These are phyloP conservation scores for Murraya paniculata DNA, from an alignment of 345 rosid species.

Conservation along the genomic window DNA sequence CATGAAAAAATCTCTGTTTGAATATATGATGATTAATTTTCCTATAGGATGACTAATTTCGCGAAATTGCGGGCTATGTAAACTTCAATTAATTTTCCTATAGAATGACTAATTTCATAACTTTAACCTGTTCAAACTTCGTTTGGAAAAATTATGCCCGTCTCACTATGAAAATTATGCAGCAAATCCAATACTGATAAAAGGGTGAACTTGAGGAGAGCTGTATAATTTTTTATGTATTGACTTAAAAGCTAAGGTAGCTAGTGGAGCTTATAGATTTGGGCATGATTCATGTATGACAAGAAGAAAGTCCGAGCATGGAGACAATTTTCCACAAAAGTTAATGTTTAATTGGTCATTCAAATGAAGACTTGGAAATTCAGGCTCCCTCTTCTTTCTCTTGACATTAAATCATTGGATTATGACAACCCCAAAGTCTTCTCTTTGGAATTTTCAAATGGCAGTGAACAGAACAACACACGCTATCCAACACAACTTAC, in stretches of 20 bases:
- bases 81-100: no score
- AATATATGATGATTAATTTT: background rate
- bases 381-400: background rate
- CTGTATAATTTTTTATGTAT: background rate
- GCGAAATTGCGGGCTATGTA: no score
- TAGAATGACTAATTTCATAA: background rate
- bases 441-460: constrained; percentile 8
- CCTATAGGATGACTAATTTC: no score
- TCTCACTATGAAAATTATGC: background rate
- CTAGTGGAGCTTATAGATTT: background rate
- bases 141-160: background rate
- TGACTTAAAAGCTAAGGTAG: background rate
- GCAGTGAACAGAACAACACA: background rate
- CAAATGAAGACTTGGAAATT: background rate
- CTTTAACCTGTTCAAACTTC: background rate
- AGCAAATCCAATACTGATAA: background rate
- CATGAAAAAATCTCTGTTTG: no score
- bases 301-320: background rate
- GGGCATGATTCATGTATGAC: background rate
- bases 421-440: constrained; percentile 5
- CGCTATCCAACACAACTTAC: background rate
- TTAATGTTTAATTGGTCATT: background rate
- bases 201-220: background rate
- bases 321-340: background rate
- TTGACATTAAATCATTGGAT: background rate